A percentile compares a stretch with the other conserved stretches of the same genome.
Conservation (phyloP, 257 asterid species). For the Solanum sejunctum region DNA sequence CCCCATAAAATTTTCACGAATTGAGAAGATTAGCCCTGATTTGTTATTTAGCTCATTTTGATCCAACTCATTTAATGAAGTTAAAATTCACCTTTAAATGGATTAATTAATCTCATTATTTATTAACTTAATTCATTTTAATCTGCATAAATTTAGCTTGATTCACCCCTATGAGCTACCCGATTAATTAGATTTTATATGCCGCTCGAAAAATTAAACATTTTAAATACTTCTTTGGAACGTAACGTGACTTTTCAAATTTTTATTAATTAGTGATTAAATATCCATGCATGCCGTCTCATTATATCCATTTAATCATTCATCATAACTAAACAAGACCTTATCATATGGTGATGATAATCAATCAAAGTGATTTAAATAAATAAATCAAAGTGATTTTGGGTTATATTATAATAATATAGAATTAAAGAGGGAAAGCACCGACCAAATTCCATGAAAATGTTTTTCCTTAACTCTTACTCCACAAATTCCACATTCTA, state of each 20-base stretch:
- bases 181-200: neutral
- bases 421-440: neutral
- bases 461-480: conserved; percentile 13
- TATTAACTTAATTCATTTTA: neutral
- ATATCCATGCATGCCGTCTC: neutral
- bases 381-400: neutral
- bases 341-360: neutral
- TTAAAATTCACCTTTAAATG: neutral
- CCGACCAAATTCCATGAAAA: neutral
- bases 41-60: too few relatives aligned
- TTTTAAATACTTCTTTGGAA: neutral
- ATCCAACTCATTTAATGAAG: too few relatives aligned
- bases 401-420: neutral
- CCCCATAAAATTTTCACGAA: too few relatives aligned
- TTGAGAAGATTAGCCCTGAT: too few relatives aligned
- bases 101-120: neutral
- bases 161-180: neutral
- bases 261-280: neutral
- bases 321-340: neutral
- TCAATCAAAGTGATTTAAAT: neutral
- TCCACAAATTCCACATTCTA: conserved; percentile 11
- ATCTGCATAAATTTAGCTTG: neutral
- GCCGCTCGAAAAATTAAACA: neutral
- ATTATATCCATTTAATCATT: neutral
- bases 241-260: neutral